A percentile compares a stretch with the other conserved stretches of the same genome.
These are phyloP conservation scores for Golubevia pallescens DNA, from an alignment of 1,284 basidiomycete species.

Conservation along the genomic window DNA sequence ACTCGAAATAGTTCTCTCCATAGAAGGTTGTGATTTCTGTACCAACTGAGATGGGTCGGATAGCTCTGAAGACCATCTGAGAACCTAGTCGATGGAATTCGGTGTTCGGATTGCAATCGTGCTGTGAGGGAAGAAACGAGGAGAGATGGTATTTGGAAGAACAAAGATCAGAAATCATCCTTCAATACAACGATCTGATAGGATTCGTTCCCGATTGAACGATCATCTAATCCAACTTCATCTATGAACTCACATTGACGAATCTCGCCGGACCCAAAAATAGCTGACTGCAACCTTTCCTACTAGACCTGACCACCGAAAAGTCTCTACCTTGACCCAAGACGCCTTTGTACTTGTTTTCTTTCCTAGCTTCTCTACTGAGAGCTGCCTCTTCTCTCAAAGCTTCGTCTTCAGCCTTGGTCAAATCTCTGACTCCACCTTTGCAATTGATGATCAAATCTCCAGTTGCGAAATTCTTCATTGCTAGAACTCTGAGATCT, in stretches of 20 bases:
- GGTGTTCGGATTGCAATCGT: constrained; percentile 61
- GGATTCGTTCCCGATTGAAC: not conserved
- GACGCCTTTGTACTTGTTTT: constrained; percentile 37
- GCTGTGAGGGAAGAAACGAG: constrained; percentile 12
- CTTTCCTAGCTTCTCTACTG: not conserved
- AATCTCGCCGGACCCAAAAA: constrained; percentile 60
- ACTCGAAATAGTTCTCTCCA: constrained; percentile 64
- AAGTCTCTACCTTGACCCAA: constrained; percentile 54
- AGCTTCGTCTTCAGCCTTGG: constrained; percentile 56
- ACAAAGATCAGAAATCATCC: not conserved
- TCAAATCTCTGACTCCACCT: constrained; percentile 58
- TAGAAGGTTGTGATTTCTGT: constrained; percentile 62
- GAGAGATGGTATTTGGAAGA: not conserved
- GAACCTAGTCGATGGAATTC: constrained; percentile 56
- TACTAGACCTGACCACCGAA: constrained; percentile 51
- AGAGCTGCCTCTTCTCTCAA: constrained; percentile 50
- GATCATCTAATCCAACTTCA: not conserved
- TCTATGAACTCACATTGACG: constrained; percentile 36
- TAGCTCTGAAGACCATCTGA: constrained; percentile 53
- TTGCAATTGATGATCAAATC: constrained; percentile 53
- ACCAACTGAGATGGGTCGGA: constrained; percentile 47
- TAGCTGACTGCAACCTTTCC: constrained; percentile 58
- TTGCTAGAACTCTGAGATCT: constrained; percentile 54
- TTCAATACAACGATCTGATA: not conserved
- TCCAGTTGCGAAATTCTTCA: constrained; percentile 46